phyloP scores from a whole-genome alignment of 768 basidiomycete genomes.

The Pholiota molesta region DNA sequence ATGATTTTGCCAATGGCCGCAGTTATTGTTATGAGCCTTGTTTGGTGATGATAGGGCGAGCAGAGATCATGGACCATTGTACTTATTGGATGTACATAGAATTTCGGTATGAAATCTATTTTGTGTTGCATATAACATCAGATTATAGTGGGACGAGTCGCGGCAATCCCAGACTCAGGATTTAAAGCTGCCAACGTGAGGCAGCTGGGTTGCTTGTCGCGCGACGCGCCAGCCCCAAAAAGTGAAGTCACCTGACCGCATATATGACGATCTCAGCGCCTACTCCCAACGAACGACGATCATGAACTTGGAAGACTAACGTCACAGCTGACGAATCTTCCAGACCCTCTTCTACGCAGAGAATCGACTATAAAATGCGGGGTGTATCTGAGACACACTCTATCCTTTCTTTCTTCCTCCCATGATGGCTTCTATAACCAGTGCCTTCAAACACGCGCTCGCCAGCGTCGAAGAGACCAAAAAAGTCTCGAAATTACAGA shows the following conservation, averaged over 20 bases:
- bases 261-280: conserved; percentile 8
- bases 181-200: too few relatives aligned
- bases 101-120: not conserved
- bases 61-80: not conserved
- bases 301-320: not conserved
- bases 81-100: not conserved
- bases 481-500: conserved; percentile 37
- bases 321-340: conserved; percentile 23
- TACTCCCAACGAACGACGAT: not conserved
- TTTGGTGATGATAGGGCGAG: not conserved
- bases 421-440: conserved; percentile 25
- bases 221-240: not conserved
- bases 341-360: too few relatives aligned
- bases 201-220: not conserved
- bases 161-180: too few relatives aligned
- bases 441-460: conserved; percentile 28
- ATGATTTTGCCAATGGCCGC: not conserved
- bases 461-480: conserved; percentile 28
- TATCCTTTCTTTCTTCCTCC: not conserved
- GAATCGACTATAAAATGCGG: too few relatives aligned
- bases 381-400: not conserved
- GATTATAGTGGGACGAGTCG: too few relatives aligned
- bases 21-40: not conserved
- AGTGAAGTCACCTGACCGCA: conserved; percentile 8
- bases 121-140: too few relatives aligned